phyloP scores from a whole-genome alignment of 2,329 filamentous ascomycete genomes.

The Aspergillus piperis region DNA sequence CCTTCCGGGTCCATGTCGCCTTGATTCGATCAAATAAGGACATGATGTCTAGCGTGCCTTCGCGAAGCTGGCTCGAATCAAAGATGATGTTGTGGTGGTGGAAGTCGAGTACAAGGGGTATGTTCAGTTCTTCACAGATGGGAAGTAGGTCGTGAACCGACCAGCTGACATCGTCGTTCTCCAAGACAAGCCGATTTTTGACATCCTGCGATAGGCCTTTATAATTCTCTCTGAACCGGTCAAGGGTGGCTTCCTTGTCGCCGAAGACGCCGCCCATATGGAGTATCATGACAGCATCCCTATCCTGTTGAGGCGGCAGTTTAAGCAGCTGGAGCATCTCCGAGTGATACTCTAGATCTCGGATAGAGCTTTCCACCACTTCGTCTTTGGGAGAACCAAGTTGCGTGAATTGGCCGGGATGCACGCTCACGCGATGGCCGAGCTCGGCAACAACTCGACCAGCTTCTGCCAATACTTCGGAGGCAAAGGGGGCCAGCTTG shows the following conservation, averaged over 20 bases:
- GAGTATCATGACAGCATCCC: slow-evolving; percentile 89
- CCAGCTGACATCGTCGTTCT: slow-evolving; percentile 94
- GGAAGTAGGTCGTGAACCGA: slow-evolving; percentile 89
- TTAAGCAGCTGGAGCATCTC: slow-evolving; percentile 78
- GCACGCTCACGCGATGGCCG: slow-evolving; percentile 82
- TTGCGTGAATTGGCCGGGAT: slow-evolving; percentile 92
- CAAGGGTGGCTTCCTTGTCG: slow-evolving; percentile 76
- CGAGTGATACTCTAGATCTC: slow-evolving; percentile 84
- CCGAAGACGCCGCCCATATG: slow-evolving; percentile 92
- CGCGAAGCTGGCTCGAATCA: slow-evolving; percentile 69
- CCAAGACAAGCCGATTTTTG: slow-evolving; percentile 80
- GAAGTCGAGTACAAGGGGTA: slow-evolving; percentile 87
- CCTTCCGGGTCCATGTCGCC: slow-evolving; percentile 80
- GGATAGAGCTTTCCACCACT: slow-evolving; percentile 73
- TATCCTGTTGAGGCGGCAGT: slow-evolving; percentile 74
- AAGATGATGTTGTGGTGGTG: slow-evolving; percentile 97
- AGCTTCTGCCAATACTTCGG: slow-evolving; percentile 72
- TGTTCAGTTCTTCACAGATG: slow-evolving; percentile 89
- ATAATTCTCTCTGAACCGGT: slow-evolving; percentile 78
- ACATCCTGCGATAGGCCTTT: slow-evolving; percentile 64
- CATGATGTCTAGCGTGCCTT: slow-evolving; percentile 82
- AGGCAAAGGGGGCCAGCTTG: slow-evolving; percentile 77
- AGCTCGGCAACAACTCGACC: slow-evolving; percentile 75
- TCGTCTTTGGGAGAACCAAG: slow-evolving; percentile 77
- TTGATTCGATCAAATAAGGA: slow-evolving; percentile 73